Conservation (phyloP, 2,329 filamentous ascomycete genomes). For the Ophioceras dolichostomum region DNA sequence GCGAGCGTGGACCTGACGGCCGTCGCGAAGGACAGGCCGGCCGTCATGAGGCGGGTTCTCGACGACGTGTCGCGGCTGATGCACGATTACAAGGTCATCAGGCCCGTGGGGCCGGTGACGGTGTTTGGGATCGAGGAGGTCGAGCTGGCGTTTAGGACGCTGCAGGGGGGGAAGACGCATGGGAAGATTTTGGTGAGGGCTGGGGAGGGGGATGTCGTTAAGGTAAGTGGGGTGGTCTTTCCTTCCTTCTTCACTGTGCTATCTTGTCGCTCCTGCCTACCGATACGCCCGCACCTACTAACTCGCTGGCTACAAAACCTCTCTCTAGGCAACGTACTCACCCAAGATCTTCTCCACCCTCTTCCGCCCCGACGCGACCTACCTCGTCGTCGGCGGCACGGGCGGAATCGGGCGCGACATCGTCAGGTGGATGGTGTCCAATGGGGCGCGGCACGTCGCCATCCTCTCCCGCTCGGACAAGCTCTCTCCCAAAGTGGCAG, state of each 20-base stretch:
- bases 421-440: constrained; percentile 9
- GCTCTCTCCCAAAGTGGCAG: constrained; percentile 6
- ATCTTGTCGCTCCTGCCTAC: background rate
- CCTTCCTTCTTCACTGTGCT: background rate
- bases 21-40: constrained; percentile 5
- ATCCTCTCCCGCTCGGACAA: constrained; percentile 5
- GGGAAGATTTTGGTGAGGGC: constrained; percentile 8
- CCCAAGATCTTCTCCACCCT: constrained; percentile 2
- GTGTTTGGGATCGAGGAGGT: constrained; percentile 4
- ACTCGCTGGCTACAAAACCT: too few species aligned
- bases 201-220: constrained; percentile 4
- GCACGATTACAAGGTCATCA: constrained; percentile 3
- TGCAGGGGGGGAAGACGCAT: constrained; percentile 6
- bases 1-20: constrained; percentile 5
- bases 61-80: constrained; percentile 6
- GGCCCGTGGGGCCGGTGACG: constrained; percentile 4
- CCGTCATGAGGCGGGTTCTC: constrained; percentile 5
- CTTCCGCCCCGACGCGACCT: constrained; percentile 8
- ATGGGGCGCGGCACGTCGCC: constrained; percentile 11
- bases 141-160: constrained; percentile 6
- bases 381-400: constrained; percentile 11
- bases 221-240: constrained; percentile 2
- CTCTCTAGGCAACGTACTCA: constrained; percentile 4
- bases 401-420: constrained; percentile 12
- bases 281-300: background rate